Evolutionary conservation across 306 rosid species (phyloP), one percentile per base, ranked within the genome.

Genomic region (Castanea sativa): DNA sequence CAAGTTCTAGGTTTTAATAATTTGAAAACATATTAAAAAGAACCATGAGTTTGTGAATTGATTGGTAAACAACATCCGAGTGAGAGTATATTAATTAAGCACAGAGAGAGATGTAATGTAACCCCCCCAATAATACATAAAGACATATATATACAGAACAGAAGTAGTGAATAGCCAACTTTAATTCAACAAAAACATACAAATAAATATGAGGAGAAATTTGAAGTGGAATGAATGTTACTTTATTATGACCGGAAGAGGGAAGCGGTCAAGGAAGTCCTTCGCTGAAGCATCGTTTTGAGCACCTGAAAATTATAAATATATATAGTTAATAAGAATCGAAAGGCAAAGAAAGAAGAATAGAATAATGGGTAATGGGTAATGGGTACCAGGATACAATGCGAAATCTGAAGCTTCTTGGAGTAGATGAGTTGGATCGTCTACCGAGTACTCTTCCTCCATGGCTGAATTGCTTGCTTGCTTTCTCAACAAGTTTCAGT

Each of bases 341-440:
- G 1, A 14, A 19, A 12, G 73, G 33, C n/a, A 20, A 9, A 63
- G 19, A 20, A 5, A 16, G 60, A 59, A 19, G 72, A 6, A 11
- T 45, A 53, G 19, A 29, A 55, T 8, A 69, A 25, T 25, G 27
- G 52, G 69, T 70, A 69, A 25, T 25, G 27, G 52, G 69, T 70
- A 41, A 45, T 4, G 15, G 55, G 23, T 49, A 92, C 99, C 97
- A 49, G 98, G 91, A 78, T 86, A 87, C 52, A 74, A 14, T 2
- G 89, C 90, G 21, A 91, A 92, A 57, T 87, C 93, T 12, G 91
- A 78, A 78, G 97, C 91, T 27, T 97, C 97, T 83, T 89, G 43
- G 29, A 92, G 92, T 5, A 95, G 85, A 80, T 75, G 92, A 51
- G 91, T 76, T 14, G 89, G 87, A 84, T 90, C 97, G 13, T 83